Evolutionary conservation across 306 rosid species (phyloP), one percentile per base, ranked within the genome.

Genomic region (Pyrus communis): DNA sequence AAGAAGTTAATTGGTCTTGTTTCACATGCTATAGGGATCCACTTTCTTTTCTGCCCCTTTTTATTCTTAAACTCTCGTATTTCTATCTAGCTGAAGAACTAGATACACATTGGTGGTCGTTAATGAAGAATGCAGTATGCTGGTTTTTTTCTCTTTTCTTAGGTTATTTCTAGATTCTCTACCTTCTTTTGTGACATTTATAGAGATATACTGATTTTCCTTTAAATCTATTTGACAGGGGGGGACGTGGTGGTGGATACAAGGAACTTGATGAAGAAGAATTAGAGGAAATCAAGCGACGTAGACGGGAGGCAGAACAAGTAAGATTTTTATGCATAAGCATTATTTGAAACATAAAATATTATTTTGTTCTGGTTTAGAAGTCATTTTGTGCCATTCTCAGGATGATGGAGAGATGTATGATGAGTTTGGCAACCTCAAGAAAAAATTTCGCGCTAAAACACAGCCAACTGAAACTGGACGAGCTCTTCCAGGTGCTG

Each of bases 191-290:
- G 17, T 68, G 58, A 73, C 62, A 46, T 60, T 66, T 70, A 43
- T 76, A 69, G 25, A 73, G 52, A 49, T 59, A 38, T 23, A 23
- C 22, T 82, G 62, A 35, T 73, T 70, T 13, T 22, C 49, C 19
- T 69, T 51, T 81, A 65, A 67, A 74, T 40, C 72, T 61, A 62
- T 79, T 81, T 67, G 68, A 73, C 92, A 95, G 99, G 79, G 97
- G 99, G 82, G 99, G 99, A 43, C 96, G 99, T 69, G 99, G 87
- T 67, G 99, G 99, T 67, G 99, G 99, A 70, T 95, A 95, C 90
- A 95, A 95, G 85, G 99, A 95, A 83, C 93, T 95, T 81, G 99
- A 95, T 82, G 99, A 95, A 86, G 99, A 90, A 87, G 99, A 95
- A 83, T 76, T 95, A 72, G 93, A 90, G 87, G 99, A 95, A 84